These are phyloP conservation scores for Symmetrospora coprosmae DNA, from an alignment of 768 basidiomycete species.

Conservation along the genomic window DNA sequence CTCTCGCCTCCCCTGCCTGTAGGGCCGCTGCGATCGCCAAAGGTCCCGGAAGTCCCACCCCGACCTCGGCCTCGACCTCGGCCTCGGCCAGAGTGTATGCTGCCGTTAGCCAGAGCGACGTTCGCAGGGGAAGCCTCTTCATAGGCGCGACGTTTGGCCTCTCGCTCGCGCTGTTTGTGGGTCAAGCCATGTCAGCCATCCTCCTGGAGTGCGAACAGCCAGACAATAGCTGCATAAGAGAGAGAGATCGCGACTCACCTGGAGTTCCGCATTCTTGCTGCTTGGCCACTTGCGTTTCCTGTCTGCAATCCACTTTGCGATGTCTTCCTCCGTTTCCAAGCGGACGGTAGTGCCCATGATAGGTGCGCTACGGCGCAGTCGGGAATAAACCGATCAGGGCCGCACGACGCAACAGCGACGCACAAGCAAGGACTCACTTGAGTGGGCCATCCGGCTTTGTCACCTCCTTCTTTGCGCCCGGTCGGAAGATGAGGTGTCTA, in stretches of 20 bases:
- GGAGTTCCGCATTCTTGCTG: slow-evolving; percentile 1
- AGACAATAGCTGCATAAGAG: too few species aligned
- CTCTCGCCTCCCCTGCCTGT: neutral
- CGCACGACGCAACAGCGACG: neutral
- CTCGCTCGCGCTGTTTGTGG: slow-evolving; percentile 4
- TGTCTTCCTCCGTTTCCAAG: slow-evolving; percentile 15
- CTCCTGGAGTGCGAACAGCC: too few species aligned
- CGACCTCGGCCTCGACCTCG: neutral
- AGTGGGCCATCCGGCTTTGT: slow-evolving; percentile 6
- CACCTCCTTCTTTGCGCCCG: neutral
- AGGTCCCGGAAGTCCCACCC: neutral
- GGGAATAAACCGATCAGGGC: too few species aligned
- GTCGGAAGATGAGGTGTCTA: slow-evolving; percentile 8
- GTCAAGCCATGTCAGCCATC: too few species aligned
- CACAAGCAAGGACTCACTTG: neutral
- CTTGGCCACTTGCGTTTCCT: slow-evolving; percentile 15
- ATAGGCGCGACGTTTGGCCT: neutral
- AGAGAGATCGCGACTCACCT: too few species aligned
- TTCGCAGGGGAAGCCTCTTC: neutral
- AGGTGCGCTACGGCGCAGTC: too few species aligned
- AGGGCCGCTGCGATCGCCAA: neutral
- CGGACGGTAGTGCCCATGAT: neutral
- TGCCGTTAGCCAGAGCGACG: neutral
- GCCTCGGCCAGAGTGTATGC: neutral
- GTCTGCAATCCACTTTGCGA: slow-evolving; percentile 14